These are phyloP conservation scores for Dalechampia spathulata DNA, from an alignment of 441 rosid genomes.

Conservation along the genomic window DNA sequence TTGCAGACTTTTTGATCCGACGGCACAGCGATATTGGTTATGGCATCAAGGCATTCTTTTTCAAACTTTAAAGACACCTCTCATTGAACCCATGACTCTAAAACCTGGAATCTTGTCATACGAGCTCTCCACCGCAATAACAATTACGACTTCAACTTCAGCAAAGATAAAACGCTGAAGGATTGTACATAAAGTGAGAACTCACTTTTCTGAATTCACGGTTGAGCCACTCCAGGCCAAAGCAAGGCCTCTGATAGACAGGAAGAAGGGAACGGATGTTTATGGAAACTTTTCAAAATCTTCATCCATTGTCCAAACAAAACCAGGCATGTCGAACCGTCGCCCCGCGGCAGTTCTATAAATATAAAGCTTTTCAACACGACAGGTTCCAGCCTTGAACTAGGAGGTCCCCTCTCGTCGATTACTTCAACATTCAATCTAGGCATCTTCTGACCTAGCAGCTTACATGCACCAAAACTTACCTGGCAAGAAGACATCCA, in stretches of 20 bases:
- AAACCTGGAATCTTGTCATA: no score
- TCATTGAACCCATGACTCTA: no score
- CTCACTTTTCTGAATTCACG: no score
- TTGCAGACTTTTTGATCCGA: no score
- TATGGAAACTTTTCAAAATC: slow-evolving; percentile 39
- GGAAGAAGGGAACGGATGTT: slow-evolving; percentile 6
- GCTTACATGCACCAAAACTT: slow-evolving; percentile 74
- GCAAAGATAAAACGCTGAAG: no score
- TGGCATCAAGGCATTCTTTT: no score
- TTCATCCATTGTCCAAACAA: slow-evolving; percentile 66
- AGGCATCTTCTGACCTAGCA: slow-evolving; percentile 73
- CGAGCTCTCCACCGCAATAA: no score
- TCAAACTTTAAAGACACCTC: no score
- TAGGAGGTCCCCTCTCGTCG: slow-evolving; percentile 62
- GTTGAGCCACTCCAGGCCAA: no score
- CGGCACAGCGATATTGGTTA: no score
- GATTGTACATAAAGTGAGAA: no score
- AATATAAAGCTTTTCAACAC: slow-evolving; percentile 74
- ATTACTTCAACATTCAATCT: slow-evolving; percentile 84
- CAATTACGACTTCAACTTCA: no score
- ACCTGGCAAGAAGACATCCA: slow-evolving; percentile 95
- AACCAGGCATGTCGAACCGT: slow-evolving; percentile 67
- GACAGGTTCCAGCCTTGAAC: slow-evolving; percentile 53
- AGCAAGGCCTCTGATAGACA: slow-evolving; percentile 1
- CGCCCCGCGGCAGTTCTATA: slow-evolving; percentile 72